Conservation (phyloP, 805 yeast species). For the Kurtzmaniella cleridarum region DNA sequence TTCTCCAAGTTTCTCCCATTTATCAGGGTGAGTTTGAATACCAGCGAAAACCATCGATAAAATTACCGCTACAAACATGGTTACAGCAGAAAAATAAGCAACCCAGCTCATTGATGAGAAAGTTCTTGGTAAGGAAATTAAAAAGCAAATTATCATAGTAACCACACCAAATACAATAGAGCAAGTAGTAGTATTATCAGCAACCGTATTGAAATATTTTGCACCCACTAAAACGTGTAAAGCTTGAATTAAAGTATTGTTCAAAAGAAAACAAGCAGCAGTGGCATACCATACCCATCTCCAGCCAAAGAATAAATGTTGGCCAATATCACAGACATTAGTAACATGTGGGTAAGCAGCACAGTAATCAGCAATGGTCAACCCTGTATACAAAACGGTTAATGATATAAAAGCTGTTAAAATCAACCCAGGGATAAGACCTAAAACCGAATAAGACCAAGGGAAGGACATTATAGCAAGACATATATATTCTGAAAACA, state of each 20-base stretch:
- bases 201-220: slow-evolving; percentile 51
- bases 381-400: slow-evolving; percentile 51
- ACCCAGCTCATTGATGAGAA: slow-evolving; percentile 46
- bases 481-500: slow-evolving; percentile 57
- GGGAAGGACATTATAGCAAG: slow-evolving; percentile 64
- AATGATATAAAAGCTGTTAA: slow-evolving; percentile 47
- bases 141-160: slow-evolving; percentile 42
- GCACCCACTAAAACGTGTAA: slow-evolving; percentile 59
- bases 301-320: slow-evolving; percentile 47
- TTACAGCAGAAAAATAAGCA: slow-evolving; percentile 49
- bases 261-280: slow-evolving; percentile 47
- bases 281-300: slow-evolving; percentile 54
- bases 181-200: slow-evolving; percentile 43
- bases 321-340: slow-evolving; percentile 57
- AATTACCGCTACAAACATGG: slow-evolving; percentile 54
- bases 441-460: slow-evolving; percentile 57
- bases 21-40: slow-evolving; percentile 43
- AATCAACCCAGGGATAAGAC: slow-evolving; percentile 53
- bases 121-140: slow-evolving; percentile 53
- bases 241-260: slow-evolving; percentile 54
- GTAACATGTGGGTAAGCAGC: slow-evolving; percentile 46
- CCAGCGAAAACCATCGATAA: slow-evolving; percentile 51
- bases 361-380: slow-evolving; percentile 51
- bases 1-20: slow-evolving; percentile 22
- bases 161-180: slow-evolving; percentile 50